Evolutionary conservation across 2,329 filamentous ascomycete species (phyloP), one percentile per base, ranked within the genome.

Genomic region (Tolypocladium endophyticum): DNA sequence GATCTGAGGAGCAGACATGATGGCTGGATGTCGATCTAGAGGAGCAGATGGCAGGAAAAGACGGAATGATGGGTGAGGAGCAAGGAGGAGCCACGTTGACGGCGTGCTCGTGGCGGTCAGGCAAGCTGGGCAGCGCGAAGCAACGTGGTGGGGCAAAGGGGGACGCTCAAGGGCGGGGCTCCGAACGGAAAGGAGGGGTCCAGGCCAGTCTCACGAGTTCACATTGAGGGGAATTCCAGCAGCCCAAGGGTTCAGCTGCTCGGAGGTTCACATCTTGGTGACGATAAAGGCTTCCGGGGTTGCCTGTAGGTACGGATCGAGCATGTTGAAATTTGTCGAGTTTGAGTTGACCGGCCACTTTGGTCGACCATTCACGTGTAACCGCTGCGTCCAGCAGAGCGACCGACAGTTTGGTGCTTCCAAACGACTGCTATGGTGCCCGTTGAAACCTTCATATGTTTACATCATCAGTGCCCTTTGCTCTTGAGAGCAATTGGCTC

Each of bases 1-100:
- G 65, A 81, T 77, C 57, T 73, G 69, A 62, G 72, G 70, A 66
- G 78, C 69, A 64, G 83, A 78, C 82, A 87, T 86, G 70, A 68
- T 78, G 68, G 30, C 18, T 16, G 30, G 30, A 33, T 1, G 30
- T n/a, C 12, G 8, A n/a, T 33, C 30, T n/a, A 14, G 50, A 35
- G 50, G 18, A n/a, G 1, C 18, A 2, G n/a, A 11, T 14, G 30
- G 30, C 9, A 54, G 50, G 20, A 14, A 30, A 52, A 1, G 47
- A 11, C 20, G 50, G 30, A 14, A 14, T 23, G 30, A 35, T 35
- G 50, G 30, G n/a, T 20, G 30, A 54, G 30, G 30, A 35, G 50
- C 30, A n/a, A 36, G 11, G 50, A 54, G 23, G 30, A 53, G 50
- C 28, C 50, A 35, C 28, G 50, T 52, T 20, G 47, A 52, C 18